Evolutionary conservation across 108 stramenopile genomes (phyloP).

Genomic region (Craspedostauros australis): DNA sequence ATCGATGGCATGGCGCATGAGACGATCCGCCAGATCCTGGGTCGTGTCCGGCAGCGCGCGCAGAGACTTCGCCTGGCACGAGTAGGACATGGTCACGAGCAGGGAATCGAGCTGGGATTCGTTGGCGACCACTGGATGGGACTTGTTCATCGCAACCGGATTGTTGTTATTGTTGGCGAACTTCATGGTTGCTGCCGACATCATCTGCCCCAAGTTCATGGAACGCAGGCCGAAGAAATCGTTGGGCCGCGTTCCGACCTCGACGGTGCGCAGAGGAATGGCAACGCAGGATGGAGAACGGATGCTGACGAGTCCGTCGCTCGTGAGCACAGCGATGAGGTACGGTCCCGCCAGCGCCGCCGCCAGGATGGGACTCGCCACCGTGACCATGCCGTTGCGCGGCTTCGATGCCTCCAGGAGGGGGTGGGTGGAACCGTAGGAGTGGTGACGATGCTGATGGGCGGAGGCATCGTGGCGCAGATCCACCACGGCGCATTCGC

Average conservation of each 20-base stretch:
- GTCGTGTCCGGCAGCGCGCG: constrained; percentile 49
- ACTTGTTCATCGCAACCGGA: neutral
- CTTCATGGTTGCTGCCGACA: neutral
- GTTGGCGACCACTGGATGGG: neutral
- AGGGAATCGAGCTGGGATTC: constrained; percentile 15
- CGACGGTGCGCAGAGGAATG: constrained; percentile 69
- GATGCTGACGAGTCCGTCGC: constrained; percentile 71
- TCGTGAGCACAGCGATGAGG: constrained; percentile 57
- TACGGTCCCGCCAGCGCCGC: constrained; percentile 55
- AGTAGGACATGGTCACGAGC: constrained; percentile 52
- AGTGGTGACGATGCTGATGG: neutral
- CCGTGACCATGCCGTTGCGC: constrained; percentile 48
- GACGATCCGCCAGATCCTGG: constrained; percentile 83
- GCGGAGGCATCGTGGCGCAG: constrained; percentile 36
- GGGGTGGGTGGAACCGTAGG: constrained; percentile 16
- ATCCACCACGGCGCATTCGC: constrained; percentile 75
- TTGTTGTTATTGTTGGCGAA: constrained; percentile 3
- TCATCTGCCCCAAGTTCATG: constrained; percentile 17
- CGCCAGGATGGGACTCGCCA: constrained; percentile 64
- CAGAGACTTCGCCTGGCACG: constrained; percentile 58
- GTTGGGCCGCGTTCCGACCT: constrained; percentile 84
- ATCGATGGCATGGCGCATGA: constrained; percentile 80
- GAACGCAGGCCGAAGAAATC: constrained; percentile 68
- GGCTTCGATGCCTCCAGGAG: too few relatives aligned
- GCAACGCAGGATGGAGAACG: constrained; percentile 73